A percentile compares a stretch with the other conserved stretches of the same genome.
Evolutionary conservation across 495 filamentous ascomycete species (phyloP).

Genomic region (Venustampulla echinocandica): DNA sequence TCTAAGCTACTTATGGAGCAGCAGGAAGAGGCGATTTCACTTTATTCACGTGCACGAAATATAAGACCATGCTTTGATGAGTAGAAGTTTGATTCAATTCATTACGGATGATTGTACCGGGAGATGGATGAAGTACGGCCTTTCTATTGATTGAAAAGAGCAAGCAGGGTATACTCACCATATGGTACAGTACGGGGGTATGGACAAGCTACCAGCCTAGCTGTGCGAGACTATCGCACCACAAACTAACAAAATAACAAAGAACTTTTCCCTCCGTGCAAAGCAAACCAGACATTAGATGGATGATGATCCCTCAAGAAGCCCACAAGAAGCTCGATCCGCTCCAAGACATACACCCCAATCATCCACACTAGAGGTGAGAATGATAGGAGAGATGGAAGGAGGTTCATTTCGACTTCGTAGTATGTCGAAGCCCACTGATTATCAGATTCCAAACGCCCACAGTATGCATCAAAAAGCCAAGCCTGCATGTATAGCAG

Average conservation of each 20-base stretch:
- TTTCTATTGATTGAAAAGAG: slow-evolving; percentile 7
- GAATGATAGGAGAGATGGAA: slow-evolving; percentile 26
- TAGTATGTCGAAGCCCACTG: slow-evolving; percentile 40
- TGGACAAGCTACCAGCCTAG: too few species aligned
- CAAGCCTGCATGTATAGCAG: slow-evolving; percentile 18
- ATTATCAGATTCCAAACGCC: slow-evolving; percentile 38
- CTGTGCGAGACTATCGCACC: slow-evolving; percentile 17
- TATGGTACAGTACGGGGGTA: slow-evolving; percentile 15
- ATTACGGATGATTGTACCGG: too few species aligned
- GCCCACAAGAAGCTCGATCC: slow-evolving; percentile 33
- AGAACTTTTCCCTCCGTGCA: slow-evolving; percentile 20
- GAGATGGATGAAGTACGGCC: too few species aligned
- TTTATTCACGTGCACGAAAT: too few species aligned
- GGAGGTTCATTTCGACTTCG: slow-evolving; percentile 36
- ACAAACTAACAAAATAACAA: slow-evolving; percentile 8
- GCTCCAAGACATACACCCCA: slow-evolving; percentile 30
- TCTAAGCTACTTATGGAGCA: too few species aligned
- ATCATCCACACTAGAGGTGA: too few species aligned
- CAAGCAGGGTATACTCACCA: slow-evolving; percentile 24
- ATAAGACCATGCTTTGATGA: too few species aligned
- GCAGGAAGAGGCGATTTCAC: too few species aligned
- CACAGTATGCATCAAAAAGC: slow-evolving; percentile 29
- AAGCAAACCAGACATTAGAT: not conserved
- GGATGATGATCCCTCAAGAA: slow-evolving; percentile 13
- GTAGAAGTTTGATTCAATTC: too few species aligned